These are phyloP conservation scores for Saccharomycopsis fermentans DNA, from an alignment of 805 yeast species.

Conservation along the genomic window DNA sequence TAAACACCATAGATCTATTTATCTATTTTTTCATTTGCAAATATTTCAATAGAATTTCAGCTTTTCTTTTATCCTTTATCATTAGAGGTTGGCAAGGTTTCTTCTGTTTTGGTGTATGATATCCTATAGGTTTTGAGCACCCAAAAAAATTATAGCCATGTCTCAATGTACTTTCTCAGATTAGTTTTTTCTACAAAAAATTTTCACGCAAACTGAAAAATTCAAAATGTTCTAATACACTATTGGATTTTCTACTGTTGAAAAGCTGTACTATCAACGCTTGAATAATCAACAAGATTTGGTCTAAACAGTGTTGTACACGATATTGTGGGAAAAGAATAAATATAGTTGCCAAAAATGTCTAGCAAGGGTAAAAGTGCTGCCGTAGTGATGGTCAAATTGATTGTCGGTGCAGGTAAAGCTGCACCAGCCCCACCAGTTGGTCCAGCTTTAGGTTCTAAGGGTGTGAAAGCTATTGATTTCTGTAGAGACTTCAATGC, in stretches of 20 bases:
- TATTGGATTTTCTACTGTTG: no score
- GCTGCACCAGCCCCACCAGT: conserved; percentile 99
- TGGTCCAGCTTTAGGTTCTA: conserved; percentile 97
- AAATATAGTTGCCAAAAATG: conserved; percentile 18
- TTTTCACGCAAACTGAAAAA: neutral
- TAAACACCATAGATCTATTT: neutral
- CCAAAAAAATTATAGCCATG: no score
- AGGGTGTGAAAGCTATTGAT: conserved; percentile 97
- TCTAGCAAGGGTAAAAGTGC: conserved; percentile 21
- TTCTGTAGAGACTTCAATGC: conserved; percentile 98
- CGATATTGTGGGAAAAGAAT: neutral
- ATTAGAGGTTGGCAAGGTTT: no score
- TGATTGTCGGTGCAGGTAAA: conserved; percentile 92
- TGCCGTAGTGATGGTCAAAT: conserved; percentile 55
- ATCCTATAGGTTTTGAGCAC: no score
- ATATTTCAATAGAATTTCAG: no score
- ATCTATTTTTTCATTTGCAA: neutral
- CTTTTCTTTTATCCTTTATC: no score
- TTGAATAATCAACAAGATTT: no score
- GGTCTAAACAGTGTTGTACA: no score
- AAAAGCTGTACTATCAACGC: no score
- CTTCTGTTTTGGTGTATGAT: no score
- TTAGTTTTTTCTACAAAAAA: neutral
- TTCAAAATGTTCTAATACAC: neutral
- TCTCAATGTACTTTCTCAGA: neutral